These are phyloP conservation scores for Basidioascus undulatus DNA, from an alignment of 768 basidiomycete genomes.

Conservation along the genomic window DNA sequence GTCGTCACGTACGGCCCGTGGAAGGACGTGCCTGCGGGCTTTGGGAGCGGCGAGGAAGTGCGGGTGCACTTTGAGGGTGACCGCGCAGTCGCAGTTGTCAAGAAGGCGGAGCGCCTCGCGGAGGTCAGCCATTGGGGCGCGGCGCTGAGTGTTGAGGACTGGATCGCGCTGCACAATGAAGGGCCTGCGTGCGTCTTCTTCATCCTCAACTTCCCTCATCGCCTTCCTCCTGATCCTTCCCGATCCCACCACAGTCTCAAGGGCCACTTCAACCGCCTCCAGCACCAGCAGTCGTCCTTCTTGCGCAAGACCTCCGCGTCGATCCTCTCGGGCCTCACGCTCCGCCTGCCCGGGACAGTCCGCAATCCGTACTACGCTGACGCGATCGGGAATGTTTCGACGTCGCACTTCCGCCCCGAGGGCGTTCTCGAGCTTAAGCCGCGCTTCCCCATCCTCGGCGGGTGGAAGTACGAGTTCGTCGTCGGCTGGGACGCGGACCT, in stretches of 20 bases:
- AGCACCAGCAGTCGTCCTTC: constrained; percentile 53
- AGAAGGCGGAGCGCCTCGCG: constrained; percentile 42
- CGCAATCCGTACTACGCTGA: constrained; percentile 74
- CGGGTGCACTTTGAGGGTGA: constrained; percentile 70
- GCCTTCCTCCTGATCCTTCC: background rate
- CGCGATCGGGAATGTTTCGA: constrained; percentile 84
- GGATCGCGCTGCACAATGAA: constrained; percentile 60
- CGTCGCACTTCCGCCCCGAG: constrained; percentile 49
- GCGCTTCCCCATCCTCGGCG: constrained; percentile 77
- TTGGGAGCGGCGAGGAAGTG: constrained; percentile 30
- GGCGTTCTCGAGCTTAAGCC: constrained; percentile 52
- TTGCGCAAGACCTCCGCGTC: constrained; percentile 43
- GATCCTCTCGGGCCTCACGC: constrained; percentile 41
- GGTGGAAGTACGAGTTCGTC: constrained; percentile 93
- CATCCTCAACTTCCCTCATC: background rate
- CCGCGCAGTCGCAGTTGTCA: constrained; percentile 55
- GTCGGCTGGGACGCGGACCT: constrained; percentile 82
- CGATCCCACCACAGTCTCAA: constrained; percentile 36
- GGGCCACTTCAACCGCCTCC: constrained; percentile 81
- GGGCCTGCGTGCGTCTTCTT: constrained; percentile 50
- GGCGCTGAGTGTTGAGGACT: constrained; percentile 80
- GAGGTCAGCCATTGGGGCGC: constrained; percentile 96
- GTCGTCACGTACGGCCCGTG: constrained; percentile 78
- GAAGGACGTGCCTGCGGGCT: constrained; percentile 37
- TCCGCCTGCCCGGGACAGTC: constrained; percentile 63